Evolutionary conservation across 208 protist genomes (phyloP).

Genomic region (Leishmania turanica): DNA sequence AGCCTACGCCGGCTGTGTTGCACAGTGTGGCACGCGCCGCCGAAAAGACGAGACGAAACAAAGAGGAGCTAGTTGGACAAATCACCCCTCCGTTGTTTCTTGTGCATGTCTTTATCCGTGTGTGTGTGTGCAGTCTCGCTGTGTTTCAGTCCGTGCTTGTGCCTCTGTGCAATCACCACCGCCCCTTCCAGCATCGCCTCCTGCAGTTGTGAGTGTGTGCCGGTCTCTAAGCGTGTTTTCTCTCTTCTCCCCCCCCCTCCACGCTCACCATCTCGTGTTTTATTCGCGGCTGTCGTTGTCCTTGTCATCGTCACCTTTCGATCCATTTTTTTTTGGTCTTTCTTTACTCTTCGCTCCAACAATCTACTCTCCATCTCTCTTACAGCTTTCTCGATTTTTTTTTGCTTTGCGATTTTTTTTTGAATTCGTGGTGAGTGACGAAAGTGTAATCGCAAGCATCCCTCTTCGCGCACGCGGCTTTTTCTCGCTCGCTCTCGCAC

Average conservation of each 20-base stretch:
- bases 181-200: not conserved
- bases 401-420: not conserved
- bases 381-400: not conserved
- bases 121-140: not conserved
- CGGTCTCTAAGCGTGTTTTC: not conserved
- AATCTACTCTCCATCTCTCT: not conserved
- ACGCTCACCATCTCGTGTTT: not conserved
- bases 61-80: not conserved
- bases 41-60: not conserved
- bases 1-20: not conserved
- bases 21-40: not conserved
- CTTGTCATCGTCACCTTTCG: not conserved
- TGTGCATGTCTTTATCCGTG: not conserved
- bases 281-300: slow-evolving; percentile 1
- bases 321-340: slow-evolving; percentile 11
- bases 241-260: not conserved
- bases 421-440: not conserved
- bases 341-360: not conserved
- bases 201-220: not conserved
- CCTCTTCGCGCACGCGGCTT: not conserved
- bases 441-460: not conserved
- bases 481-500: not conserved
- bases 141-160: not conserved
- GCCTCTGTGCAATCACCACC: not conserved
- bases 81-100: not conserved